Evolutionary conservation across 2,329 filamentous ascomycete species (phyloP).

Genomic region (Tolypocladium tropicale): DNA sequence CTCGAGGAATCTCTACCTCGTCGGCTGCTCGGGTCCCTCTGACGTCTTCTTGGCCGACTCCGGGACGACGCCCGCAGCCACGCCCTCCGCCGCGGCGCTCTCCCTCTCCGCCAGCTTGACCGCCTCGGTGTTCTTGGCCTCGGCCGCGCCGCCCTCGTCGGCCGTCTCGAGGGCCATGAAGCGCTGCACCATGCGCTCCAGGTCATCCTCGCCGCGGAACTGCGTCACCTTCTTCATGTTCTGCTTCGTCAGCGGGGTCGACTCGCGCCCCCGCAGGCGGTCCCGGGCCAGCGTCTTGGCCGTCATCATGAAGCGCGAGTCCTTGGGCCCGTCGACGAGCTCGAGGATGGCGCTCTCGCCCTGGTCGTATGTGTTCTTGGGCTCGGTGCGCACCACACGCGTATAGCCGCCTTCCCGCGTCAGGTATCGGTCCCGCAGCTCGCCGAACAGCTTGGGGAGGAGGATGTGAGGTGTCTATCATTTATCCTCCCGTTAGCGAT

Average conservation of each 20-base stretch:
- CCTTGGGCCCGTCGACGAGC: slow-evolving; percentile 85
- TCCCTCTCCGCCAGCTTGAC: slow-evolving; percentile 14
- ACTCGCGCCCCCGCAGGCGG: slow-evolving; percentile 39
- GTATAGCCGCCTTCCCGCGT: slow-evolving; percentile 85
- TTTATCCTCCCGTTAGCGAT: background rate
- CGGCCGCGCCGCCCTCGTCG: slow-evolving; percentile 5
- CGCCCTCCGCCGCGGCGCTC: slow-evolving; percentile 19
- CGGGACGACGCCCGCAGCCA: slow-evolving; percentile 19
- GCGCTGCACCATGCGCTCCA: slow-evolving; percentile 53
- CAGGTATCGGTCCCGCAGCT: slow-evolving; percentile 69
- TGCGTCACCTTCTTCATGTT: slow-evolving; percentile 85
- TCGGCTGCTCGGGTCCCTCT: background rate
- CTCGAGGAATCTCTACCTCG: slow-evolving; percentile 1
- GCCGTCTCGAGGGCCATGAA: slow-evolving; percentile 20
- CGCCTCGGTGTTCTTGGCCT: slow-evolving; percentile 9
- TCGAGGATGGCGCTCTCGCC: slow-evolving; percentile 85
- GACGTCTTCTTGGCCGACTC: slow-evolving; percentile 10
- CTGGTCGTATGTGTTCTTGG: slow-evolving; percentile 73
- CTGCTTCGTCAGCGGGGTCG: slow-evolving; percentile 61
- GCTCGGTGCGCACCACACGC: slow-evolving; percentile 83
- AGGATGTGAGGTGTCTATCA: slow-evolving; percentile 54
- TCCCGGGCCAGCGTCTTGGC: slow-evolving; percentile 70
- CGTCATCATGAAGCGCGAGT: slow-evolving; percentile 91
- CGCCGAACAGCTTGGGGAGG: slow-evolving; percentile 80
- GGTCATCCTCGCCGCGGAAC: slow-evolving; percentile 54